These are phyloP conservation scores for Selaginella tamariscina DNA, from an alignment of 75 land plant genomes.

Conservation along the genomic window DNA sequence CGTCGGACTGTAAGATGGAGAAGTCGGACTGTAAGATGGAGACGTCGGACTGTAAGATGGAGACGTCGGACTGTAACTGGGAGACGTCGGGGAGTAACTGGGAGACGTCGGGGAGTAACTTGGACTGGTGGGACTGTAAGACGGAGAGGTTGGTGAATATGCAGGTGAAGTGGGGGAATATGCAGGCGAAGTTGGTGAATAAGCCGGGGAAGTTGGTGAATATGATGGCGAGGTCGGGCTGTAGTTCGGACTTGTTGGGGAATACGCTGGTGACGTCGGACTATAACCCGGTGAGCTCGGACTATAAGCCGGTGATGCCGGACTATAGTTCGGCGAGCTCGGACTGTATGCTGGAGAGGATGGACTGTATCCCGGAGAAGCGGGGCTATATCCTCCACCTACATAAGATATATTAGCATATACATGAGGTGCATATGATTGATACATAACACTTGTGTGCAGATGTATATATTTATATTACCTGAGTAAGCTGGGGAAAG, in stretches of 20 bases:
- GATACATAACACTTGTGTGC: constrained; percentile 68
- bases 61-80: constrained; percentile 76
- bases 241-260: constrained; percentile 66
- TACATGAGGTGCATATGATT: constrained; percentile 84
- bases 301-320: constrained; percentile 82
- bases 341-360: constrained; percentile 80
- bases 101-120: constrained; percentile 66
- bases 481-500: constrained; percentile 37
- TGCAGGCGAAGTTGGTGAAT: constrained; percentile 61
- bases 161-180: constrained; percentile 73
- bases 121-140: constrained; percentile 37
- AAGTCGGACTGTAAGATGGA: constrained; percentile 84
- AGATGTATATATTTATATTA: constrained; percentile 43
- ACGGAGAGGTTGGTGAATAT: constrained; percentile 37
- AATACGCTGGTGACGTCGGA: constrained; percentile 73
- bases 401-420: no score
- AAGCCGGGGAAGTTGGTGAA: constrained; percentile 72
- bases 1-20: constrained; percentile 79
- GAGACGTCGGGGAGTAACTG: constrained; percentile 63
- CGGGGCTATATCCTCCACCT: constrained; percentile 33
- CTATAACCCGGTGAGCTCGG: constrained; percentile 85
- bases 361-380: constrained; percentile 49
- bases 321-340: constrained; percentile 71
- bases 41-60: constrained; percentile 89
- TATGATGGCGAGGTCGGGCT: constrained; percentile 73